These are phyloP conservation scores for Lactifluus piperatus DNA, from an alignment of 768 basidiomycete genomes.

Conservation along the genomic window DNA sequence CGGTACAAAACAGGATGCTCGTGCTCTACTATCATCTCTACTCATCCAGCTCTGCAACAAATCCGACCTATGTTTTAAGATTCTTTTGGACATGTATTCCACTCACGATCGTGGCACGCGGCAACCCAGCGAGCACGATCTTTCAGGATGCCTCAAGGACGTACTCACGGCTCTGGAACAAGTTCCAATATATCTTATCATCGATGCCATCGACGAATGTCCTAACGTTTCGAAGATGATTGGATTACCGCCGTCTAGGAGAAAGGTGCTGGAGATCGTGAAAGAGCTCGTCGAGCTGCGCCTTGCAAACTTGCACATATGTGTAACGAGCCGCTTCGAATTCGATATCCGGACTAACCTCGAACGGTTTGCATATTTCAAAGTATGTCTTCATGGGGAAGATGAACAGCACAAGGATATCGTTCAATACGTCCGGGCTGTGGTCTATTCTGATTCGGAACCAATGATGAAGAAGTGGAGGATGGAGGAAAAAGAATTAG, in stretches of 20 bases:
- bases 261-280: not conserved
- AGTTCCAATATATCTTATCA: too few relatives aligned
- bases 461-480: not conserved
- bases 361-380: not conserved
- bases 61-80: too few relatives aligned
- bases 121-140: not conserved
- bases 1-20: too few relatives aligned
- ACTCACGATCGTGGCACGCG: not conserved
- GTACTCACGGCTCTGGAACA: too few relatives aligned
- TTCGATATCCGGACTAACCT: not conserved
- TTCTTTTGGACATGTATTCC: not conserved
- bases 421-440: not conserved
- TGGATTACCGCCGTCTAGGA: too few relatives aligned
- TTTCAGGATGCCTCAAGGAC: too few relatives aligned
- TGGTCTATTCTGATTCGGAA: slow-evolving; percentile 25
- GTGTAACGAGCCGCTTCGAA: not conserved
- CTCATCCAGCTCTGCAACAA: too few relatives aligned
- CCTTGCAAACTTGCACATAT: not conserved
- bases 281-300: not conserved
- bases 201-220: too few relatives aligned
- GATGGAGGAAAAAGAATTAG: not conserved
- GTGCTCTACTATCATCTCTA: too few relatives aligned
- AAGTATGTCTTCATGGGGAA: not conserved
- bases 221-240: too few relatives aligned
- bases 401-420: not conserved